These are phyloP conservation scores for Rhynchospora breviuscula DNA, from an alignment of 176 grass and related monocot species.

Conservation along the genomic window DNA sequence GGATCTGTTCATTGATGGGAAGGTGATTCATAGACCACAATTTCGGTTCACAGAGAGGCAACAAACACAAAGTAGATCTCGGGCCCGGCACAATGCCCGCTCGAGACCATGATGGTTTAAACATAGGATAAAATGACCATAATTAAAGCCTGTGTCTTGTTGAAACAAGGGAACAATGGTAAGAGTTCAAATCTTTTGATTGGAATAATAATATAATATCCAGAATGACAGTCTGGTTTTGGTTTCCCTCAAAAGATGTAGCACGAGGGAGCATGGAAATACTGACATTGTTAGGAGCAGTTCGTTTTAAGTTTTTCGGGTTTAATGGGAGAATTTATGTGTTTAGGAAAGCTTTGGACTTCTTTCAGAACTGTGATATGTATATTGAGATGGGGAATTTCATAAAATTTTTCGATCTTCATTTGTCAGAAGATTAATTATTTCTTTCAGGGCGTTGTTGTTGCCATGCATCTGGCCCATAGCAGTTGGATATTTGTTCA, in stretches of 20 bases:
- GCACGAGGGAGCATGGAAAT: neutral
- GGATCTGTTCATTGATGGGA: constrained; percentile 81
- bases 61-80: constrained; percentile 58
- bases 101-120: constrained; percentile 42
- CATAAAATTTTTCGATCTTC: neutral
- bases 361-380: neutral
- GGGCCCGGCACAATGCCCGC: constrained; percentile 51
- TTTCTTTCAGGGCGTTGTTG: neutral
- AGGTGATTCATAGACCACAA: constrained; percentile 71
- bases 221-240: neutral
- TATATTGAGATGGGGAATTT: neutral
- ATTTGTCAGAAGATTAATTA: neutral
- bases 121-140: neutral
- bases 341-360: neutral
- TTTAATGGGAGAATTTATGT: neutral
- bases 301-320: neutral
- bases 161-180: neutral
- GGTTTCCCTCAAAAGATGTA: neutral
- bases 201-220: neutral
- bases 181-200: neutral
- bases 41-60: constrained; percentile 76
- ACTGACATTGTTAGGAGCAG: neutral
- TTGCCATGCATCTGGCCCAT: neutral
- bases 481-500: neutral
- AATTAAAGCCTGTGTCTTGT: neutral